phyloP scores from a whole-genome alignment of 306 rosid genomes.

The Quercus suber region DNA sequence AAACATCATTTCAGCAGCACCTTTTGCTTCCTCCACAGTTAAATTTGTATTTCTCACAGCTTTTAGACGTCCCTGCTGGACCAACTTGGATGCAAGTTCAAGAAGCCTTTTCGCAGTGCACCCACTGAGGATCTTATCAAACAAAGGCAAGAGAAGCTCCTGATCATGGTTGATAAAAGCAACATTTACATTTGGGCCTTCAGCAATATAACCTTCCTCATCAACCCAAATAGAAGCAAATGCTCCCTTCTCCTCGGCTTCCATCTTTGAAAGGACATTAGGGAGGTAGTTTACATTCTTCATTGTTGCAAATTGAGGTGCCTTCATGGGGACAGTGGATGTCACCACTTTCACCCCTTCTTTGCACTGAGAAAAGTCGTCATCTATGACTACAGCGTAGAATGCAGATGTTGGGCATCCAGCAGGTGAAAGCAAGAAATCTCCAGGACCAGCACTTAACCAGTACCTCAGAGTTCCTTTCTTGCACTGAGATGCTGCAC shows the following conservation, averaged over 20 bases:
- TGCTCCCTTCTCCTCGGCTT: conserved; percentile 88
- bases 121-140: conserved; percentile 65
- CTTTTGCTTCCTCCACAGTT: conserved; percentile 62
- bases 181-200: conserved; percentile 95
- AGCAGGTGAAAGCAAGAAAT: conserved; percentile 72
- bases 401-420: conserved; percentile 62
- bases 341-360: conserved; percentile 85
- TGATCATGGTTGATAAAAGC: conserved; percentile 76
- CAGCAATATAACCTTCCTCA: conserved; percentile 79
- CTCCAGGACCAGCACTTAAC: conserved; percentile 90
- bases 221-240: conserved; percentile 83
- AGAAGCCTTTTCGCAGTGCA: conserved; percentile 84
- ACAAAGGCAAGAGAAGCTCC: conserved; percentile 73
- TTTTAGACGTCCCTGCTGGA: conserved; percentile 58
- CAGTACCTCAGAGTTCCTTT: conserved; percentile 80
- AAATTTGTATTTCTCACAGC: conserved; percentile 41
- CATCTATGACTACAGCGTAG: conserved; percentile 79
- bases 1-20: conserved; percentile 81
- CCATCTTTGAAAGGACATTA: conserved; percentile 68
- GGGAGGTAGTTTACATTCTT: conserved; percentile 95
- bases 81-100: conserved; percentile 64
- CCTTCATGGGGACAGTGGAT: conserved; percentile 69
- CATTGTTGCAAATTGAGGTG: conserved; percentile 61
- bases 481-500: conserved; percentile 66
- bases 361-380: conserved; percentile 57